Evolutionary conservation across 2,329 filamentous ascomycete genomes (phyloP), one percentile per base, ranked within the genome.

Genomic region (Xylariaceae sp.): DNA sequence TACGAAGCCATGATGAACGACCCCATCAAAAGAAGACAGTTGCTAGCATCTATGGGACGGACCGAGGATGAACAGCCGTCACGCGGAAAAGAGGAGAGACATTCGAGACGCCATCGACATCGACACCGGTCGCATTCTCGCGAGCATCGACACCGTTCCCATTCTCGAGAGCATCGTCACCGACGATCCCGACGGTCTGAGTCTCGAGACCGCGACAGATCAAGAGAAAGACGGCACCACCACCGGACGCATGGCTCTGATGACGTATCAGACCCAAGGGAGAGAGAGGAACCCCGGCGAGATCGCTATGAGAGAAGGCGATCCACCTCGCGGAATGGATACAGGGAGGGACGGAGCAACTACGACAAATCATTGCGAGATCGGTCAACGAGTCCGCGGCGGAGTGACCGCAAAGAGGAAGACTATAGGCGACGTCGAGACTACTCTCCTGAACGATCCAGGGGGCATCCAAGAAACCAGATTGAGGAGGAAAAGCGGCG

Each of bases 1-100:
- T 89, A 90, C 67, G 84, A 87, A 63, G 80, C 84, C 8, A 86
- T 90, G 82, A 91, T 89, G 83, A 89, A 85, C 62, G 87, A 90
- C 63, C 86, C 87, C 0, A 78, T 81, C 58, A 85, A 81, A 72
- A 77, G 86, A 59, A 76, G 80, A 55, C 83, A 88, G 65, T 68
- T 95, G 30, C 76, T 94, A 22, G 79, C 80, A 0, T 77, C 80
- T 9, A 84, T 84, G 71, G 83, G 83, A 0, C 76, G 81, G 42
- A 75, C 71, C 0, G 78, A 80, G 13, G 73, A 77, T 4, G 72
- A 68, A 47, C 51, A 67, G 5, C 68, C 70, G 52, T 63, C 68
- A 0, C 71, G 69, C 44, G 68, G 63, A 30, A 71, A 66, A 50
- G 76, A 78, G 41, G 76, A 76, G 56, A 76, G 71, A 46, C 72